Conservation (phyloP, 1,284 basidiomycete genomes). For the Ceratobasidium sp. region DNA sequence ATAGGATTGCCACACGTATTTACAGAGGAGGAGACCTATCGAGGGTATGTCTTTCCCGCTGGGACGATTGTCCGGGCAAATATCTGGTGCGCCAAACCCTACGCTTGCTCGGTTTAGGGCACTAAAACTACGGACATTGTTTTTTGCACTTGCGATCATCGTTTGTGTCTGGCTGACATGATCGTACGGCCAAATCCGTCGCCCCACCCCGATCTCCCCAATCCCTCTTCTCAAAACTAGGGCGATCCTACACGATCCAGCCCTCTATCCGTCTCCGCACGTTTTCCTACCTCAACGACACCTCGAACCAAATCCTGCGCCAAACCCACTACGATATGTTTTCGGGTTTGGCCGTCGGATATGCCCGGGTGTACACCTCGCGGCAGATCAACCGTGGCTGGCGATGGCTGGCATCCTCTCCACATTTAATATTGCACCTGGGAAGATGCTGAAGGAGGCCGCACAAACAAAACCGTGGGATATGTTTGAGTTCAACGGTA, state of each 20-base stretch:
- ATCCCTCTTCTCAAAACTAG: conserved; percentile 14
- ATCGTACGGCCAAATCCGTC: background rate
- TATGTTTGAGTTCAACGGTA: conserved; percentile 45
- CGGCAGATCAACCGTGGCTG: conserved; percentile 37
- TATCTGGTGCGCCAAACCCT: conserved; percentile 27
- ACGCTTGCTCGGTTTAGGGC: background rate
- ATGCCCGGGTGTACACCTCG: conserved; percentile 42
- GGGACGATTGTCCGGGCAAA: conserved; percentile 37
- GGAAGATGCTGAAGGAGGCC: conserved; percentile 8
- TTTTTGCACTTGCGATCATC: background rate
- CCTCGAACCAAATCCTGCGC: conserved; percentile 20
- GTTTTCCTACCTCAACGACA: conserved; percentile 28
- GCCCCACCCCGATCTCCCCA: background rate
- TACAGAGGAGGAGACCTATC: conserved; percentile 33
- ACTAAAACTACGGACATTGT: background rate
- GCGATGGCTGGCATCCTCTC: conserved; percentile 40
- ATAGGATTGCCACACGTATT: conserved; percentile 36
- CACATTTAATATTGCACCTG: conserved; percentile 22
- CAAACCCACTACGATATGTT: conserved; percentile 35
- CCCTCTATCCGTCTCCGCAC: conserved; percentile 31
- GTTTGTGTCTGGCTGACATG: background rate
- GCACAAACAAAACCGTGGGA: conserved; percentile 22
- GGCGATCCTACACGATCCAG: conserved; percentile 41
- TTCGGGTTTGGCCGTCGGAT: conserved; percentile 36
- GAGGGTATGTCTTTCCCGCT: conserved; percentile 25